Evolutionary conservation across 1,284 basidiomycete species (phyloP).

Genomic region (Rhodotorula sp.): DNA sequence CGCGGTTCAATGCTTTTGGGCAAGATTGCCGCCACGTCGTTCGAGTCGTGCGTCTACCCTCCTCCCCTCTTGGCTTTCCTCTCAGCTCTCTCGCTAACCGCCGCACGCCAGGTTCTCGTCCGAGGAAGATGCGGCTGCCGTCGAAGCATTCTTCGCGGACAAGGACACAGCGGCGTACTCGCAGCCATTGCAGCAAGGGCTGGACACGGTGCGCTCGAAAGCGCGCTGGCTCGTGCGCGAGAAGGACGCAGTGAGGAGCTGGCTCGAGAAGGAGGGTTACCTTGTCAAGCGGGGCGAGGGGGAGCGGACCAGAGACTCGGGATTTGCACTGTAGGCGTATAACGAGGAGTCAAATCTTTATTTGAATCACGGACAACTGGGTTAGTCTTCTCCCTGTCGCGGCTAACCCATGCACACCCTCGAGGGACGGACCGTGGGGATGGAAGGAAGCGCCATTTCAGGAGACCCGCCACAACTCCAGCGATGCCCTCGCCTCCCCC

Average conservation of each 20-base stretch:
- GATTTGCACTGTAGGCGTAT: neutral
- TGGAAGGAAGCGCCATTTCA: neutral
- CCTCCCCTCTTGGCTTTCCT: too few species aligned
- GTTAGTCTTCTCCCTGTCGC: too few species aligned
- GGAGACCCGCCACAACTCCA: conserved; percentile 8
- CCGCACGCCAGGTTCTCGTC: conserved; percentile 62
- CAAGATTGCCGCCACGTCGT: conserved; percentile 17
- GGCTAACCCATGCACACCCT: too few species aligned
- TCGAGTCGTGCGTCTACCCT: conserved; percentile 14
- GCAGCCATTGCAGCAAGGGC: conserved; percentile 47
- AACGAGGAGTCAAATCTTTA: neutral
- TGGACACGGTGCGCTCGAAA: conserved; percentile 58
- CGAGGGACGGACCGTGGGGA: too few species aligned
- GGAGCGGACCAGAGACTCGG: neutral
- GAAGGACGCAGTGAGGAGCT: conserved; percentile 61
- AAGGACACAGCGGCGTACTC: conserved; percentile 32
- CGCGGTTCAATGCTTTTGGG: conserved; percentile 19
- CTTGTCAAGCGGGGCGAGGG: neutral
- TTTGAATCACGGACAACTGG: too few species aligned
- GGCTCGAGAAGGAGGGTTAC: conserved; percentile 59
- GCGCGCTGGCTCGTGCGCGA: conserved; percentile 59
- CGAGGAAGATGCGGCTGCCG: conserved; percentile 68
- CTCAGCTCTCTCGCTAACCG: neutral
- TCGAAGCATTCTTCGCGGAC: conserved; percentile 61
- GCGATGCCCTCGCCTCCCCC: neutral